Evolutionary conservation across 2,329 filamentous ascomycete species (phyloP).

Genomic region (Fusarium dlaminii): DNA sequence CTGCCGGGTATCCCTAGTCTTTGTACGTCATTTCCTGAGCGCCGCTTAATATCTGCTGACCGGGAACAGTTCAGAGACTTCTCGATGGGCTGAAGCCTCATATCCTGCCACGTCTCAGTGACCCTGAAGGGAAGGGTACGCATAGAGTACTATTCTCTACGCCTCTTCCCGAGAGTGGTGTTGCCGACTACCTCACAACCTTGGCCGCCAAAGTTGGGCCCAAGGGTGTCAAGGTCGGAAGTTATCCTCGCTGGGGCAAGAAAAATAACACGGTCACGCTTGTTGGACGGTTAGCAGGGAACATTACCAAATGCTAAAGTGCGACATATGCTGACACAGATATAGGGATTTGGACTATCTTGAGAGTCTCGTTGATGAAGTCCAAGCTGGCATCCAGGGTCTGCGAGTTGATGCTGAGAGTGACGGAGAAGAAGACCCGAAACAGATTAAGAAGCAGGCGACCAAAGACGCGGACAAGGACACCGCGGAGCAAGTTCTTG

Average conservation of each 20-base stretch:
- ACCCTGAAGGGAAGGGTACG: slow-evolving; percentile 84
- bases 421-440: slow-evolving; percentile 69
- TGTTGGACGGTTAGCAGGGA: slow-evolving; percentile 66
- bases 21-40: slow-evolving; percentile 58
- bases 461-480: slow-evolving; percentile 20
- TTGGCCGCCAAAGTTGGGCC: slow-evolving; percentile 77
- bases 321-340: slow-evolving; percentile 38
- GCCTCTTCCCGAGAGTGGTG: slow-evolving; percentile 83
- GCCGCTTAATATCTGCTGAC: slow-evolving; percentile 10
- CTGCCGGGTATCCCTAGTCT: slow-evolving; percentile 88
- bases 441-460: slow-evolving; percentile 28
- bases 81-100: slow-evolving; percentile 79
- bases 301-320: neutral
- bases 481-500: slow-evolving; percentile 4
- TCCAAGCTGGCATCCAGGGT: slow-evolving; percentile 80
- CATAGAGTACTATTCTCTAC: slow-evolving; percentile 85
- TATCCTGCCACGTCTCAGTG: slow-evolving; percentile 74
- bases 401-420: slow-evolving; percentile 75
- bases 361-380: slow-evolving; percentile 80
- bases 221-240: slow-evolving; percentile 90
- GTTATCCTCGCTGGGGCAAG: slow-evolving; percentile 93
- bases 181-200: slow-evolving; percentile 84
- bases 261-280: slow-evolving; percentile 89
- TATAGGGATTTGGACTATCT: slow-evolving; percentile 77
- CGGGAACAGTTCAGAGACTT: slow-evolving; percentile 70